Evolutionary conservation across 1,284 basidiomycete species (phyloP), one percentile per base, ranked within the genome.

Genomic region (Fistulina hepatica): DNA sequence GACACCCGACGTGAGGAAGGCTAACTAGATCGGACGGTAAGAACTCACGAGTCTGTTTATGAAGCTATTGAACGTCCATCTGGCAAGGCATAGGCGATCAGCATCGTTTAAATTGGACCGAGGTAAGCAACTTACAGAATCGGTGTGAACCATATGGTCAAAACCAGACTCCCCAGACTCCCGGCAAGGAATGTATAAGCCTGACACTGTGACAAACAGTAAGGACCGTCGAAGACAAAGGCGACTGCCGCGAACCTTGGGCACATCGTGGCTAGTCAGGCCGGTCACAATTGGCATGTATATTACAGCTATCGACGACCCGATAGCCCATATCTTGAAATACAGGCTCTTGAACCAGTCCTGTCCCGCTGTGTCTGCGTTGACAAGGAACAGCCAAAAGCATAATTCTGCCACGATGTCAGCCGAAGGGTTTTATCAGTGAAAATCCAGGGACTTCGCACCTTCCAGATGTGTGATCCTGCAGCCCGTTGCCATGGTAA

Each of bases 401-500:
- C 79, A 84, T 1, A 86, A 64, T 49, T 86, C 82, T 81, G 43
- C 9, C 36, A n/a, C 13, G 19, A 23, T 20, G 16, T 36, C 7
- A 37, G 38, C 12, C 15, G 6, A 5, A 7, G 11, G 24, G 8
- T 15, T 11, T n/a, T 9, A 4, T 13, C 16, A 21, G 13, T 43
- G 39, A n/a, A 43, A 34, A 46, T 31, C 37, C 45, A 33, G 25
- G 15, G 17, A 34, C 30, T 24, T 17, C 49, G 27, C 40, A 79
- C 80, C 80, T 72, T 85, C 82, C 45, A 85, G 56, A 55, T 85
- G 81, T 0, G 81, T 80, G 7, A 82, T 69, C 65, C 81, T 84
- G 45, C 9, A n/a, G n/a, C n/a, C n/a, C n/a, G n/a, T n/a, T n/a
- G 25, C 6, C n/a, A 16, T 8, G 7, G 9, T 27, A 16, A 43